Conservation (phyloP, 495 filamentous ascomycete genomes). For the Aspergillus indologenus region DNA sequence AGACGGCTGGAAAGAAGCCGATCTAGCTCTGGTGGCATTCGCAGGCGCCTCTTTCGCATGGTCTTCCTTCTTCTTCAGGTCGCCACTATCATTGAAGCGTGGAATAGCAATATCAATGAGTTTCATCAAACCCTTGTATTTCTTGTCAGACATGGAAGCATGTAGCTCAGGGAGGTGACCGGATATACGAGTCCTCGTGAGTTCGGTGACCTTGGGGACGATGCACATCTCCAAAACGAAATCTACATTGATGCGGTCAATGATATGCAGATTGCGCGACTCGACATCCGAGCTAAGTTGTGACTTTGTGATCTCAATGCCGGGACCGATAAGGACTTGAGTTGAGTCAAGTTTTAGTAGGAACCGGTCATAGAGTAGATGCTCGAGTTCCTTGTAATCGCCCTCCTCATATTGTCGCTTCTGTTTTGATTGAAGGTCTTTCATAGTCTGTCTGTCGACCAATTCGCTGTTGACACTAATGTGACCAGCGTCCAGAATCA, state of each 20-base stretch:
- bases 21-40: conserved; percentile 45
- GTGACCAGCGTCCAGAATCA: conserved; percentile 95
- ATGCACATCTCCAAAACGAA: conserved; percentile 91
- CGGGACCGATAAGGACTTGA: conserved; percentile 92
- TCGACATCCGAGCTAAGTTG: conserved; percentile 71
- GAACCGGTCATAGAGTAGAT: conserved; percentile 95
- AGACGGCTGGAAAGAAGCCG: conserved; percentile 62
- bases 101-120: conserved; percentile 94
- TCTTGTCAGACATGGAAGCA: conserved; percentile 85
- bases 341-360: conserved; percentile 87
- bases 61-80: conserved; percentile 16
- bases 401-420: conserved; percentile 82
- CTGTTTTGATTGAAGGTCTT: conserved; percentile 86
- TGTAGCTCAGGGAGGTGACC: conserved; percentile 91
- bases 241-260: conserved; percentile 95
- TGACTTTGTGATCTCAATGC: conserved; percentile 82
- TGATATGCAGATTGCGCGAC: conserved; percentile 75
- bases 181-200: conserved; percentile 88
- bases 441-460: conserved; percentile 83
- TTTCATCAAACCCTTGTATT: conserved; percentile 95
- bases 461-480: conserved; percentile 90
- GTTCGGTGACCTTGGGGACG: conserved; percentile 85
- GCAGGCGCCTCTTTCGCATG: conserved; percentile 31
- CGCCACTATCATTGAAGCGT: conserved; percentile 61
- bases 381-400: conserved; percentile 81